Evolutionary conservation across 106 monocot genomes (phyloP).

Genomic region (Agapanthus africanus): DNA sequence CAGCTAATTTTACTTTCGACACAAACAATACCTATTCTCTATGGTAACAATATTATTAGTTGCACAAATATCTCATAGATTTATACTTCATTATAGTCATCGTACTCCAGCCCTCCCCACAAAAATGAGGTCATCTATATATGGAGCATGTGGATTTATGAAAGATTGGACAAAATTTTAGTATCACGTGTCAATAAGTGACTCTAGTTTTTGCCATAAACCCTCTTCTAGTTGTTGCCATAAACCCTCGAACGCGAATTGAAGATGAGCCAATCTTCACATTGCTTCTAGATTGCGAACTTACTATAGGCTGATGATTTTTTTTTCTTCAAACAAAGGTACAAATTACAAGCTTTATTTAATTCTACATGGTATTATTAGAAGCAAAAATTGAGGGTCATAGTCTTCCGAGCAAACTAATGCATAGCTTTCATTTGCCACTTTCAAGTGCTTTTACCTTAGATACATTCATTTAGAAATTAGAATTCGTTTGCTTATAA

Average conservation of each 20-base stretch:
- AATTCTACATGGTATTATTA: no score
- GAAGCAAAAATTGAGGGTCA: background rate
- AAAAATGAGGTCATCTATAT: background rate
- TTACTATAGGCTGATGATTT: no score
- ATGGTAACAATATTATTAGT: background rate
- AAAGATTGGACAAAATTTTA: background rate
- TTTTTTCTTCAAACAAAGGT: no score
- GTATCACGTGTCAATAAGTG: background rate
- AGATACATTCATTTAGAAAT: background rate
- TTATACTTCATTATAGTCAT: background rate
- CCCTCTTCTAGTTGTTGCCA: background rate
- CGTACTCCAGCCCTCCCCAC: background rate
- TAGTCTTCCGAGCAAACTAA: background rate
- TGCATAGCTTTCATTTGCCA: background rate
- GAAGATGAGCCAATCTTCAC: background rate
- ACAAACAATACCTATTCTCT: background rate
- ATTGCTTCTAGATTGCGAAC: no score
- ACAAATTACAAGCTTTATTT: no score
- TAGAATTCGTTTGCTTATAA: background rate
- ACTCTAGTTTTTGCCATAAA: background rate
- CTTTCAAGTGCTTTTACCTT: background rate
- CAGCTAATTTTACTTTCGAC: background rate
- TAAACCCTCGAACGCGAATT: background rate
- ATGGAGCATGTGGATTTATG: no score
- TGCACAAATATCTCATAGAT: background rate